These are phyloP conservation scores for Lepidium aucheri DNA, from an alignment of 345 rosid species.

Conservation along the genomic window DNA sequence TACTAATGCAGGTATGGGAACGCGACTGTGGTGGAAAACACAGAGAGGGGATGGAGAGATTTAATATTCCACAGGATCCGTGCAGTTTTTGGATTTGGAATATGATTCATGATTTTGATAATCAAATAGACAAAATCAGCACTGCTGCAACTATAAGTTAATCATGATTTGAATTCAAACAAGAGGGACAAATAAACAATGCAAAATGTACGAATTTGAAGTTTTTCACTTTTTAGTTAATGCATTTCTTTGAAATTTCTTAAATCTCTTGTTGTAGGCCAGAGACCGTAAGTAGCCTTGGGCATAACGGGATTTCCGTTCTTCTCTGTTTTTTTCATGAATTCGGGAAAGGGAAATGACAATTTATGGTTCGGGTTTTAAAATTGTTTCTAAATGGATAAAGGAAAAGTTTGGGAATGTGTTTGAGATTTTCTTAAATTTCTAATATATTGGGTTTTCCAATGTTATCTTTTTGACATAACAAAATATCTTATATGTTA, in stretches of 20 bases:
- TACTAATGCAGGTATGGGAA: conserved; percentile 71
- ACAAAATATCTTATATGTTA: too few species aligned
- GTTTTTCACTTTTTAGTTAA: neutral
- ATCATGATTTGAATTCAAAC: conserved; percentile 9
- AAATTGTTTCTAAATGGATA: too few species aligned
- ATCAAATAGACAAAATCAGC: conserved; percentile 8
- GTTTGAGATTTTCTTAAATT: too few species aligned
- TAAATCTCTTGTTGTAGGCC: neutral
- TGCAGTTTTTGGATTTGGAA: conserved; percentile 84
- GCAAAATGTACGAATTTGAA: conserved; percentile 10
- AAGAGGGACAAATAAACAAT: neutral
- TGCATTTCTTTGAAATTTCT: conserved; percentile 6
- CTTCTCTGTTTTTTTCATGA: too few species aligned
- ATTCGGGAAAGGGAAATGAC: too few species aligned
- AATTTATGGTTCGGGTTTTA: too few species aligned
- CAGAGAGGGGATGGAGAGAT: conserved; percentile 95
- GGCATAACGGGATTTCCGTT: too few species aligned
- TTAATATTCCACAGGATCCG: conserved; percentile 82
- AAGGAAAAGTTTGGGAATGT: too few species aligned
- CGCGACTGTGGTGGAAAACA: conserved; percentile 89
- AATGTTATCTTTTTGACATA: too few species aligned
- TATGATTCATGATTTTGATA: conserved; percentile 29
- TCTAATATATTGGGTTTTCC: too few species aligned
- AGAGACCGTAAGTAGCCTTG: too few species aligned
- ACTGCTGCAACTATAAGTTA: conserved; percentile 10